Base-by-base conservation (phyloP, 164 flowering plant species). In the Platanus orientalis region DNA sequence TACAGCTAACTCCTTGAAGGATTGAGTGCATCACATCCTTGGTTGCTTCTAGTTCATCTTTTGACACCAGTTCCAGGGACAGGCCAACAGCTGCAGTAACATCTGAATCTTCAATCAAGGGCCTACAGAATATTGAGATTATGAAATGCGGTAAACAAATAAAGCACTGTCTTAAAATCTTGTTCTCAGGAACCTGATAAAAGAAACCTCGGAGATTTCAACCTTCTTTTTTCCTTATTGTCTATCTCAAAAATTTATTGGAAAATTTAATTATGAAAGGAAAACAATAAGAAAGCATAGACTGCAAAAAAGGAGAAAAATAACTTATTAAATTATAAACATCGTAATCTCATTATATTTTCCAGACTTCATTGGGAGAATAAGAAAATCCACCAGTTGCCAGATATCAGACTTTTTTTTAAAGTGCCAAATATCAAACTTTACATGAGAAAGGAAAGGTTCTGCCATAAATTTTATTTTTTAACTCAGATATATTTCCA, bases 1-100 rank as follows among this genome's bases (percentile, higher is more conserved):
- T 83, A 95, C 99, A 85, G 87, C 94, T 90, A 68, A 95, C 89
- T 81, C 99, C 99, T 80, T 83, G 86, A 75, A 95, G 96, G 75
- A 95, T 81, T 36, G 73, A 83, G 73, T 73, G 90, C 88, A 87
- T 77, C 70, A 79, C 80, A 72, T 84, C 88, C 71, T 79, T 84
- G 48, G 85, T 81, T 55, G 78, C 64, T 72, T 95, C 94, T 24
- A 95, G 73, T 72, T 89, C 92, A 70, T 84, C 90, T 78, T 71
- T 91, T 20, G 96, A 80, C 80, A 95, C 75, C 73, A 70, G 81
- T 73, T 90, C 97, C 71, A 95, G 61, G 65, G 80, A 79, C 69
- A 95, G 86, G 44, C 99, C 99, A 24, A 92, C 57, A 36, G 92
- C 96, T 42, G 99, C 96, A 63, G 96, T 88, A 54, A 91, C 63